Percentiles rank a stretch among this genome's conserved stretches.
Conservation (phyloP, 2,329 filamentous ascomycete genomes). For the Plenodomus biglobosus region DNA sequence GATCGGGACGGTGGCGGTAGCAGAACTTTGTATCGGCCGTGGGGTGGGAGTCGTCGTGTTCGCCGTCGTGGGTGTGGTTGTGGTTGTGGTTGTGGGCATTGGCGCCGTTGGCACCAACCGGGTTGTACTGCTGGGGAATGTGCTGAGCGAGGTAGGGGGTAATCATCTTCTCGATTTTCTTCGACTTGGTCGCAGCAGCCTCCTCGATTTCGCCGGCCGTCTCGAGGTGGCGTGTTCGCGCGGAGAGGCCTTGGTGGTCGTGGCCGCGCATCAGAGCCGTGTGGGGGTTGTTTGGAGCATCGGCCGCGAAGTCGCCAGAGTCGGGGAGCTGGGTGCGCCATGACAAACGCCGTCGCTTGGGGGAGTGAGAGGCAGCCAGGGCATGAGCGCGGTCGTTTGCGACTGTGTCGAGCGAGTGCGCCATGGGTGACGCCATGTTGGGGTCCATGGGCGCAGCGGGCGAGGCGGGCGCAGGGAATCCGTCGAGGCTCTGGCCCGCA, state of each 20-base stretch:
- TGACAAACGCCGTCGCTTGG: conserved; percentile 31
- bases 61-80: conserved; percentile 27
- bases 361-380: conserved; percentile 11
- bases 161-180: conserved; percentile 74
- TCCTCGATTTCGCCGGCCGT: conserved; percentile 29
- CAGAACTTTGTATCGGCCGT: conserved; percentile 85
- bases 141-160: conserved; percentile 88
- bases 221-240: conserved; percentile 33
- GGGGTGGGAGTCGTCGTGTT: conserved; percentile 22
- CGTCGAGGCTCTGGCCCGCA: conserved; percentile 10
- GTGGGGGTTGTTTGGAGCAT: conserved; percentile 31
- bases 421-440: conserved; percentile 32
- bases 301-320: conserved; percentile 11
- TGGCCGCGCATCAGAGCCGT: conserved; percentile 41
- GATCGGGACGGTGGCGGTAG: conserved; percentile 90
- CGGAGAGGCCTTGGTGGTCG: conserved; percentile 39
- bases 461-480: conserved; percentile 10
- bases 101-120: conserved; percentile 59
- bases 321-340: conserved; percentile 29
- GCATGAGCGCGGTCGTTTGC: conserved; percentile 26
- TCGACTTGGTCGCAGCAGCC: conserved; percentile 45
- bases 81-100: not conserved
- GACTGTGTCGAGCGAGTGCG: conserved; percentile 26
- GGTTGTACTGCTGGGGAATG: conserved; percentile 85
- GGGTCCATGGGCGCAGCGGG: conserved; percentile 9